A percentile compares a stretch with the other conserved stretches of the same genome.
Conservation (phyloP, 2,329 filamentous ascomycete genomes). For the Ceratocystis cubensis region DNA sequence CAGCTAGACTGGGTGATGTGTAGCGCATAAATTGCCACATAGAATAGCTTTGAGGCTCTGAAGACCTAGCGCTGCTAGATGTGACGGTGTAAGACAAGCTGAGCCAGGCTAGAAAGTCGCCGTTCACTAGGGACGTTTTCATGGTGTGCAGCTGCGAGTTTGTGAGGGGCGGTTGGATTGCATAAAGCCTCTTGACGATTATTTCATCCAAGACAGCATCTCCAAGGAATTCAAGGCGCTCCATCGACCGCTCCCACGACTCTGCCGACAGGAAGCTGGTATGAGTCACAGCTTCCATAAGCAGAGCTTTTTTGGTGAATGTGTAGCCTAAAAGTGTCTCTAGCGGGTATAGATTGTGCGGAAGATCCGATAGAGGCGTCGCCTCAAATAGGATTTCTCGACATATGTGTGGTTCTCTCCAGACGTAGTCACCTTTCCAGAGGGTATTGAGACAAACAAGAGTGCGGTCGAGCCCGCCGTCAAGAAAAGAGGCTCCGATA, state of each 20-base stretch:
- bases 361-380: conserved; percentile 27
- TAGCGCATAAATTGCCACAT: conserved; percentile 63
- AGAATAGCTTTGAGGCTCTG: conserved; percentile 27
- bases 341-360: conserved; percentile 36
- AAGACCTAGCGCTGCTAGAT: conserved; percentile 19
- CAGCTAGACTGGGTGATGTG: conserved; percentile 30
- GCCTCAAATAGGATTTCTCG: conserved; percentile 34
- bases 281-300: conserved; percentile 74
- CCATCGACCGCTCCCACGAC: conserved; percentile 36
- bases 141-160: conserved; percentile 59
- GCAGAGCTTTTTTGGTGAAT: conserved; percentile 54
- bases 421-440: conserved; percentile 36
- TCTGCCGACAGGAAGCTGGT: conserved; percentile 40
- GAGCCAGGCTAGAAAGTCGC: conserved; percentile 64
- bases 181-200: conserved; percentile 51
- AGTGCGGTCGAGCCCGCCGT: conserved; percentile 52
- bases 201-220: conserved; percentile 75
- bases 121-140: conserved; percentile 66
- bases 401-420: conserved; percentile 36
- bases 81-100: conserved; percentile 9
- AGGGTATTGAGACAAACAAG: conserved; percentile 56
- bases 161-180: conserved; percentile 31
- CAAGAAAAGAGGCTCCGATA: conserved; percentile 60
- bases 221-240: conserved; percentile 78
- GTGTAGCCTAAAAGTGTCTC: conserved; percentile 58